Evolutionary conservation across 305 asterid genomes (phyloP), one percentile per base, ranked within the genome.

Genomic region (Fraxinus baroniana): DNA sequence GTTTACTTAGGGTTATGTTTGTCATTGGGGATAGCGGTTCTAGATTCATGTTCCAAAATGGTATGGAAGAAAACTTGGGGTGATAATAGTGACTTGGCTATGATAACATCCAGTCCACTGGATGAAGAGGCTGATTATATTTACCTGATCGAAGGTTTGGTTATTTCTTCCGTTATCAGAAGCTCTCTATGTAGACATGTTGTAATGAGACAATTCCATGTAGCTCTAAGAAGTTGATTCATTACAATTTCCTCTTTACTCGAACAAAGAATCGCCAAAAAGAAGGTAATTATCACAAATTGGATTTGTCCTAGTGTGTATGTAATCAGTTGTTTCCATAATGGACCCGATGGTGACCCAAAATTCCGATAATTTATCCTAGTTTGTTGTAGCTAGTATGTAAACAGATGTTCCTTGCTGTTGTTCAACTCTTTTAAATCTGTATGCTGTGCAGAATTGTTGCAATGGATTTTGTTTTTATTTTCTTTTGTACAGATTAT

Each of bases 21-120:
- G 73, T 24, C 73, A 64, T 64, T 24, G 73, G 35, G 35, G 73
- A 35, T 64, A 64, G 35, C 12, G 0, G 75, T 70, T 70, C 75
- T 70, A 15, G 41, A 70, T 70, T 70, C 75, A 70, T 12, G 18
- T 70, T 70, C 22, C 75, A 28, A 30, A 70, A 70, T 70, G 75
- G 41, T 12, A 70, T 70, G 75, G 75, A 13, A 70, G 22, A 70
- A 68, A 70, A 28, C 75, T 5, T 13, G 35, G 74, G 36, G 75
- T 1, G 35, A 70, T 22, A 1, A 28, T 5, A 12, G 35, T 26
- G n/a, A 64, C 35, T 64, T 64, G 73, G 73, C 7, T 70, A 70
- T 28, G 75, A 30, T 70, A 70, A 30, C 41, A 68, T 68, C 39
- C 74, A 30, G 74, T 68, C 74, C 72, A 64, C 75, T 70, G 75